Conservation (phyloP, 352 stramenopile genomes). For the Phytophthora kernoviae region DNA sequence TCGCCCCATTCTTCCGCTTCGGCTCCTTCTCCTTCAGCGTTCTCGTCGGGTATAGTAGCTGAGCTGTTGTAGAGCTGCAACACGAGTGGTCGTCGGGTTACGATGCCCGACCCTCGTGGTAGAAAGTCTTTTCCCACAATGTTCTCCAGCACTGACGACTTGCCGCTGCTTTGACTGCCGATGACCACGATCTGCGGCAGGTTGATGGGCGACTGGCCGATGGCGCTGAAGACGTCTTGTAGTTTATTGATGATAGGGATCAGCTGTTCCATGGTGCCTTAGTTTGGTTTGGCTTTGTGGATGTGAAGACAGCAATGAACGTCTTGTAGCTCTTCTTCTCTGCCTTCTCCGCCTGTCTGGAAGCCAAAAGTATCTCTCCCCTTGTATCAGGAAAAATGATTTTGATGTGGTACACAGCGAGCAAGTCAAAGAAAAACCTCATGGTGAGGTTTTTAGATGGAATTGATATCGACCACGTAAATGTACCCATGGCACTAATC, state of each 20-base stretch:
- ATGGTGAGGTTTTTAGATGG: background rate
- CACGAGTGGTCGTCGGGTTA: slow-evolving; percentile 97
- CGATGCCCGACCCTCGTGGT: slow-evolving; percentile 97
- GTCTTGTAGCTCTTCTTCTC: background rate
- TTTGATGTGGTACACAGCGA: background rate
- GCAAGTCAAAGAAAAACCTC: background rate
- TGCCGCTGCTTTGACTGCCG: slow-evolving; percentile 96
- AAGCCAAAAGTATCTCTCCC: background rate
- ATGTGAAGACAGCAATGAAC: background rate
- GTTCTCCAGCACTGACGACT: slow-evolving; percentile 96
- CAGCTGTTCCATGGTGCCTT: slow-evolving; percentile 93
- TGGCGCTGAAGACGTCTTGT: slow-evolving; percentile 98
- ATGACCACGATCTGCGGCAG: slow-evolving; percentile 99
- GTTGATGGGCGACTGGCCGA: slow-evolving; percentile 95
- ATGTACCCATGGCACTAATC: background rate
- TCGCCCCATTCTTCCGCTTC: slow-evolving; percentile 95
- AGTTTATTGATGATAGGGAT: slow-evolving; percentile 99
- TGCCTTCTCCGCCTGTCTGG: background rate
- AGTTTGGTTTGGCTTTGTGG: too few relatives aligned
- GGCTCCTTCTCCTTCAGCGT: slow-evolving; percentile 25
- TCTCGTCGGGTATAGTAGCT: slow-evolving; percentile 20
- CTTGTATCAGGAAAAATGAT: slow-evolving; percentile 1
- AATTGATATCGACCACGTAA: background rate
- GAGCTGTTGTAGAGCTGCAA: slow-evolving; percentile 97
- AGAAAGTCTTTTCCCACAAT: slow-evolving; percentile 96